A percentile compares a stretch with the other conserved stretches of the same genome.
Evolutionary conservation across 345 rosid species (phyloP).

Genomic region (Arabidopsis suecica): DNA sequence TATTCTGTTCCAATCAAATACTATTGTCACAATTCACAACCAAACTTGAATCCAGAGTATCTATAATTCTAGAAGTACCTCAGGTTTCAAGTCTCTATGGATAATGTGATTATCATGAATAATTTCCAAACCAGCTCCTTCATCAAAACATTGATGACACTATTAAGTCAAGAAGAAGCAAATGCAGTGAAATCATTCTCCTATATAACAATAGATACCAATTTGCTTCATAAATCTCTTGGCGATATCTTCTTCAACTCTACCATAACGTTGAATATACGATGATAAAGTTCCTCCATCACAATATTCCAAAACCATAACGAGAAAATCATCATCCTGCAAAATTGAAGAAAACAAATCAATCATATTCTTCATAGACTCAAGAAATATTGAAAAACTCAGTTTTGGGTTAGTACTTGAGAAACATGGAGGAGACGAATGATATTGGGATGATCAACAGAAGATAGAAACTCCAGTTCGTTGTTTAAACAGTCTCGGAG

Average conservation of each 20-base stretch:
- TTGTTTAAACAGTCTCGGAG: constrained; percentile 56
- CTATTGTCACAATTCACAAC: background rate
- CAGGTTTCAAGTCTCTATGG: constrained; percentile 73
- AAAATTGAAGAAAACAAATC: background rate
- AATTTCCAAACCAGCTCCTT: constrained; percentile 70
- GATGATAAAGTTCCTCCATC: constrained; percentile 64
- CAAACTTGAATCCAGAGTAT: background rate
- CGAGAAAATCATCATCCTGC: constrained; percentile 54
- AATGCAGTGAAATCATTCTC: background rate
- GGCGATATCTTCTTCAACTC: constrained; percentile 55
- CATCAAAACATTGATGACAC: constrained; percentile 6
- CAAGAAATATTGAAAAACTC: background rate
- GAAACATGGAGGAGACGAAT: constrained; percentile 55
- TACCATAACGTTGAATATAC: constrained; percentile 55
- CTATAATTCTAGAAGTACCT: constrained; percentile 44
- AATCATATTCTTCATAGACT: background rate
- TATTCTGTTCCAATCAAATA: constrained; percentile 54
- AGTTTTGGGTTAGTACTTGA: constrained; percentile 48
- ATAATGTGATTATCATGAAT: constrained; percentile 59
- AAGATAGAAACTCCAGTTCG: constrained; percentile 63
- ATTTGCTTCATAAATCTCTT: constrained; percentile 68
- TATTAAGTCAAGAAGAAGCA: background rate
- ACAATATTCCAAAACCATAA: constrained; percentile 66
- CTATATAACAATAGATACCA: constrained; percentile 41
- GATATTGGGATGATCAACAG: constrained; percentile 66